Percentiles rank a stretch among this genome's conserved stretches.
Conservation (phyloP, 2,329 filamentous ascomycete genomes). For the Fusarium bactridioides region DNA sequence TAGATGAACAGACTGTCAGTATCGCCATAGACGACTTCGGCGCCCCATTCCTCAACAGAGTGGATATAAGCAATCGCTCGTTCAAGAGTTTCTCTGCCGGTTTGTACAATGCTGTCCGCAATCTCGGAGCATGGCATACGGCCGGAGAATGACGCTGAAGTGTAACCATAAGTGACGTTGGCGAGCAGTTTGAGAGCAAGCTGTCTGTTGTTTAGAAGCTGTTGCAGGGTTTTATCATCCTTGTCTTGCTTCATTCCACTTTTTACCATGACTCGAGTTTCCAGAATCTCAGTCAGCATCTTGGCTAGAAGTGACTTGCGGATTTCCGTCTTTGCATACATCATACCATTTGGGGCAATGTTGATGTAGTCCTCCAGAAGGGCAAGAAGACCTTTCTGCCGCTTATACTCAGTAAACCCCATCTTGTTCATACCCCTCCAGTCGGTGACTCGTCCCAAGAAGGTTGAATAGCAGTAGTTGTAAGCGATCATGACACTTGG, state of each 20-base stretch:
- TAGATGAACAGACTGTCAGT: conserved; percentile 95
- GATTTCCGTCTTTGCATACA: conserved; percentile 87
- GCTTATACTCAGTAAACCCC: conserved; percentile 88
- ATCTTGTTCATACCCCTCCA: conserved; percentile 96
- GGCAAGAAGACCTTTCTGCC: conserved; percentile 77
- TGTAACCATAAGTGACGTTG: conserved; percentile 99
- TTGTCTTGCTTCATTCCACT: conserved; percentile 94
- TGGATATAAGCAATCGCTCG: conserved; percentile 94
- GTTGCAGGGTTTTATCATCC: conserved; percentile 84
- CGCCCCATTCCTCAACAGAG: conserved; percentile 84
- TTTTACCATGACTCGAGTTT: conserved; percentile 98
- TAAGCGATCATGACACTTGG: conserved; percentile 99
- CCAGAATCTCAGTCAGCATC: conserved; percentile 95
- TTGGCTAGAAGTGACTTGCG: conserved; percentile 92
- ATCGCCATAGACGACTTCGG: conserved; percentile 97
- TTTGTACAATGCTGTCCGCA: conserved; percentile 97
- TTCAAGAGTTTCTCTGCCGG: conserved; percentile 91
- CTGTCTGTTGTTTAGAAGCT: conserved; percentile 90
- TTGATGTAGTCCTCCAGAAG: conserved; percentile 87
- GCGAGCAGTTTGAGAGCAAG: conserved; percentile 93
- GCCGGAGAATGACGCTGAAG: conserved; percentile 94
- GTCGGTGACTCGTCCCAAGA: conserved; percentile 81
- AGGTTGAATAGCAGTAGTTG: conserved; percentile 99
- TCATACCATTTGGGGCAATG: conserved; percentile 94
- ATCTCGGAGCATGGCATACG: conserved; percentile 98